These are phyloP conservation scores for Fusarium subglutinans DNA, from an alignment of 2,329 filamentous ascomycete genomes.

Conservation along the genomic window DNA sequence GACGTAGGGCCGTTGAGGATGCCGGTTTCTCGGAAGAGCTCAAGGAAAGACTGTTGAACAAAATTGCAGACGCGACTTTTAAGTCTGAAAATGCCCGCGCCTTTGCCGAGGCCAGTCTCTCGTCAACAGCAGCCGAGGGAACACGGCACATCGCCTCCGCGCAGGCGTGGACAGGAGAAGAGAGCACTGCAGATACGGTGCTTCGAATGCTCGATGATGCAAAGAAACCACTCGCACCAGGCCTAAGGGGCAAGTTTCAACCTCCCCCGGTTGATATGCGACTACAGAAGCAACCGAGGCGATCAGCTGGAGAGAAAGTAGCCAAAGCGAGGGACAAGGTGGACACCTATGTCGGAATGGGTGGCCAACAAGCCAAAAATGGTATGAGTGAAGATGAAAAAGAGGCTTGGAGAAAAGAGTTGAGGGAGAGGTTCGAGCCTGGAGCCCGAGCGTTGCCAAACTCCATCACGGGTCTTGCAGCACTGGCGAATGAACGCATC, in stretches of 20 bases:
- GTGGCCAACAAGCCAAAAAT: conserved; percentile 58
- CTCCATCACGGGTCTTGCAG: conserved; percentile 79
- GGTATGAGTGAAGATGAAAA: conserved; percentile 76
- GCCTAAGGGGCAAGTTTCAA: conserved; percentile 57
- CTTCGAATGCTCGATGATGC: conserved; percentile 87
- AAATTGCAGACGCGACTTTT: conserved; percentile 65
- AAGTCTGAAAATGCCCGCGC: conserved; percentile 59
- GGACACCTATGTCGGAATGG: conserved; percentile 59
- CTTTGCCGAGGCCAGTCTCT: conserved; percentile 59
- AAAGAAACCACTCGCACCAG: conserved; percentile 71
- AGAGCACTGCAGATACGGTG: conserved; percentile 77
- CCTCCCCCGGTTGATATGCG: conserved; percentile 64
- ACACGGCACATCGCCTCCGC: conserved; percentile 74
- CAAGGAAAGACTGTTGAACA: conserved; percentile 65
- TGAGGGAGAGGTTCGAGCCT: conserved; percentile 83
- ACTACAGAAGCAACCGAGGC: conserved; percentile 51
- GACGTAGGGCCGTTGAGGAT: conserved; percentile 67
- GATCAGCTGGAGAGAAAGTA: conserved; percentile 57
- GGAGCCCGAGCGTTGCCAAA: conserved; percentile 77
- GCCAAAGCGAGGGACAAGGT: conserved; percentile 67
- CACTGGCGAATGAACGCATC: conserved; percentile 89
- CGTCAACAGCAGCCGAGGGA: conserved; percentile 70
- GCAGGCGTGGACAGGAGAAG: conserved; percentile 80
- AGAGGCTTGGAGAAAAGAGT: conserved; percentile 74
- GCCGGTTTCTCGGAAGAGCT: conserved; percentile 72